These are phyloP conservation scores for Wickerhamomyces sp. DNA, from an alignment of 1,139 yeast species.

Conservation along the genomic window DNA sequence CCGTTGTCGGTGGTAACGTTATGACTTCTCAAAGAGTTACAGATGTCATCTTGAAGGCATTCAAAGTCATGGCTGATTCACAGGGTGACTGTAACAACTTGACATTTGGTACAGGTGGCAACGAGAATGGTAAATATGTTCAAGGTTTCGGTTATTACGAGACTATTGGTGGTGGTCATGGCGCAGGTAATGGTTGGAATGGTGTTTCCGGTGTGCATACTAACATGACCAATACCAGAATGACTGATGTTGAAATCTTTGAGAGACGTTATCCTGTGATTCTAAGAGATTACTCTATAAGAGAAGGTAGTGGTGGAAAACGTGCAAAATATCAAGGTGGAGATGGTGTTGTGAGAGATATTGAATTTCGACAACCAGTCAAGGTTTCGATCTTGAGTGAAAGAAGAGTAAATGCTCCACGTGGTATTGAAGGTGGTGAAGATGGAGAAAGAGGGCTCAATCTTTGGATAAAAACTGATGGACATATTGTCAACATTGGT, in stretches of 20 bases:
- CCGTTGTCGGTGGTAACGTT: conserved; percentile 89
- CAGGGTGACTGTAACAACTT: conserved; percentile 75
- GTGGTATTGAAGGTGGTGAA: conserved; percentile 53
- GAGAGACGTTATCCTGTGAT: conserved; percentile 65
- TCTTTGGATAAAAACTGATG: conserved; percentile 40
- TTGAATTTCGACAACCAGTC: conserved; percentile 52
- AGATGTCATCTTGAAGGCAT: conserved; percentile 73
- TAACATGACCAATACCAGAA: conserved; percentile 68
- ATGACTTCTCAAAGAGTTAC: conserved; percentile 82
- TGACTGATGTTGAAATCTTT: conserved; percentile 65
- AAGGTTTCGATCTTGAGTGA: conserved; percentile 59
- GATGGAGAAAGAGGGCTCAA: conserved; percentile 59
- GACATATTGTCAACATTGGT: conserved; percentile 42
- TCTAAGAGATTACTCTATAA: conserved; percentile 49
- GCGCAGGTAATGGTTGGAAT: conserved; percentile 62
- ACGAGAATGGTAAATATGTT: conserved; percentile 33
- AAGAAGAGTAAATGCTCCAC: conserved; percentile 55
- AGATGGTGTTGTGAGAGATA: conserved; percentile 57
- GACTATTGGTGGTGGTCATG: conserved; percentile 68
- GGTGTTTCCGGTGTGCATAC: conserved; percentile 65
- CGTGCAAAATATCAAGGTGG: conserved; percentile 53
- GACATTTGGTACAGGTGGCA: conserved; percentile 57
- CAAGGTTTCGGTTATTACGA: conserved; percentile 69
- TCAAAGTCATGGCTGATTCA: conserved; percentile 72
- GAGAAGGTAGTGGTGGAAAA: conserved; percentile 53